Evolutionary conservation across 2,329 filamentous ascomycete genomes (phyloP), one percentile per base, ranked within the genome.

Genomic region (Arthrobotrys iridis): DNA sequence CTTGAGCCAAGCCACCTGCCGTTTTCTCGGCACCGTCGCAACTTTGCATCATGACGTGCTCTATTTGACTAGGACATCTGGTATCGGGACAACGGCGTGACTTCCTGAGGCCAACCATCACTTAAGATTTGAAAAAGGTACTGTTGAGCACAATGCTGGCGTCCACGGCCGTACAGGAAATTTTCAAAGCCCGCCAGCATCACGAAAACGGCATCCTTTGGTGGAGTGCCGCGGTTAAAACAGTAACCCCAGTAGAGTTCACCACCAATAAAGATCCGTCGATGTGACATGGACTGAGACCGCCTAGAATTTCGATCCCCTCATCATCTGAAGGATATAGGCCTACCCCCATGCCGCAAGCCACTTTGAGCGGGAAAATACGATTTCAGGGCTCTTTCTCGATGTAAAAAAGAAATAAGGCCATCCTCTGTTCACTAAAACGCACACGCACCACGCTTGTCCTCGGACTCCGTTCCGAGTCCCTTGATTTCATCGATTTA

Each of bases 291-390:
- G 50, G 50, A 35, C 50, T n/a, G 30, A 37, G 50, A 37, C 50
- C 30, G 50, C 50, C 50, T 37, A 55, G 50, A 55, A 55, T 37
- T 55, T 55, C 50, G 50, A 55, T 37, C 50, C 50, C 24, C 50
- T 37, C 50, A 55, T 55, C 35, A 55, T 55, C 28, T 55, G 28
- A 37, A 37, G 50, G 13, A 43, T 52, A n/a, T 50, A 24, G 20
- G 11, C 20, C 28, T 13, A 22, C 50, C 30, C 50, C 30, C 48
- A 55, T 55, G 48, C 48, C 28, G 15, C n/a, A 37, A 22, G 33
- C 68, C 68, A 48, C 65, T 66, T 73, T 66, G 30, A 52, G 68
- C 52, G 43, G 30, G 60, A 45, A 40, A 73, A 73, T 73, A 73
- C 68, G 68, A 73, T 62, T 33, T 41, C 40, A n/a, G 26, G n/a